Base-by-base conservation (phyloP, 2,329 filamentous ascomycete genomes). In the Alternaria viburni region DNA sequence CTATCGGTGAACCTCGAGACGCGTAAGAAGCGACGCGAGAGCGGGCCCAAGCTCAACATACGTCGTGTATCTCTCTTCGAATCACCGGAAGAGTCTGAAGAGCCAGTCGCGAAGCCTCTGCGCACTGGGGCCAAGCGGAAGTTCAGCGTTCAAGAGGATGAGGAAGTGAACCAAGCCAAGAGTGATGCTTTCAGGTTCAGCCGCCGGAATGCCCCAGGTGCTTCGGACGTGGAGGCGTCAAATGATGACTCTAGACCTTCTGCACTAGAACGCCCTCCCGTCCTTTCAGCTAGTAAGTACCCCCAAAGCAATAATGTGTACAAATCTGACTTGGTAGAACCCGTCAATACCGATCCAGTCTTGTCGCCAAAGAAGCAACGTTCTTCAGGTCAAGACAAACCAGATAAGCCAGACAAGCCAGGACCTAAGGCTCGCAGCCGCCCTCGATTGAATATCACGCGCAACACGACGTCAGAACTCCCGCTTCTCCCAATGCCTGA, bases 91-190 rank as follows among this genome's bases (percentile, higher is more conserved):
- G 68, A 77, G 3, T 50, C 72, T 47, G 74, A 79, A 65, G 74
- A 75, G 32, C 60, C 50, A 17, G 57, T 65, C 11, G 57, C 55
- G 26, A 77, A 76, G 59, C 51, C 76, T 5, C 69, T 81, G 4
- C 82, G 83, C 54, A 82, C 82, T 54, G 85, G 85, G 17, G 82
- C 85, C 23, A 89, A 89, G 77, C 82, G 87, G 52, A 89, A 89
- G 71, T 83, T 89, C 55, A 85, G 81, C 59, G 82, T 84, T 17
- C 81, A 85, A 44, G 85, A 88, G 43, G 83, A 83, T 11, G 83
- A 86, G 19, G 82, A 83, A 25, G 69, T 69, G 46, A 72, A 68
- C 25, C 72, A 74, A 8, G 25, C 66, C 41, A 69, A 74, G 45
- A 51, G 68, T 7, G 83, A 83, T 19, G 77, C 81, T 26, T 86